phyloP scores from a whole-genome alignment of 306 rosid species.

The Corylus avellana region DNA sequence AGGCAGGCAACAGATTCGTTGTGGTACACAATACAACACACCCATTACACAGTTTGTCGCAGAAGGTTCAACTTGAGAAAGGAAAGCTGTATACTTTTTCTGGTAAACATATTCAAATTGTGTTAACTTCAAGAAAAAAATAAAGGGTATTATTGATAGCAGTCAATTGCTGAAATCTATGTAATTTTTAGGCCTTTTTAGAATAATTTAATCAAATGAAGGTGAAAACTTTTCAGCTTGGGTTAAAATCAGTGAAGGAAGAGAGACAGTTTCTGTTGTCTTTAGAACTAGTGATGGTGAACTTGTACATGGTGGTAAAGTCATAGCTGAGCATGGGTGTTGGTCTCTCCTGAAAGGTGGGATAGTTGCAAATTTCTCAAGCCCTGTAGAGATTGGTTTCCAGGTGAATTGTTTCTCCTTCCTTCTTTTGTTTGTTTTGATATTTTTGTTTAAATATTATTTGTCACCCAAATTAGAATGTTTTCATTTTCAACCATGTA shows the following conservation, averaged over 20 bases:
- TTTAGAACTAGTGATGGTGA: slow-evolving; percentile 40
- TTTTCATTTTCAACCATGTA: slow-evolving; percentile 19
- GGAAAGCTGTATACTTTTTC: slow-evolving; percentile 55
- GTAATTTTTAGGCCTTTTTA: neutral
- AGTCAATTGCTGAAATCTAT: too few species aligned
- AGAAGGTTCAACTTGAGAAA: slow-evolving; percentile 53
- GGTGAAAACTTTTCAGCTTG: slow-evolving; percentile 46
- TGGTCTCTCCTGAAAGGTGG: slow-evolving; percentile 81
- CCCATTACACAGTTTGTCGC: slow-evolving; percentile 56
- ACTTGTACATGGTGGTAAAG: slow-evolving; percentile 45
- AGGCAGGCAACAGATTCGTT: slow-evolving; percentile 63
- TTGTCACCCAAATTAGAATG: neutral
- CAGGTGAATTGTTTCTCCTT: slow-evolving; percentile 42
- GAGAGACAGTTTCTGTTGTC: slow-evolving; percentile 49
- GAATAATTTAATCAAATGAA: neutral
- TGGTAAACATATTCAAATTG: slow-evolving; percentile 38
- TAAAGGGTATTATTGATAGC: too few species aligned
- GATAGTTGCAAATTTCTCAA: slow-evolving; percentile 56
- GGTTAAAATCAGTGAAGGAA: slow-evolving; percentile 72
- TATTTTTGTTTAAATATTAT: neutral
- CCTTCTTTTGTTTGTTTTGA: neutral
- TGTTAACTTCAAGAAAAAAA: too few species aligned
- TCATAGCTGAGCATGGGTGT: slow-evolving; percentile 58
- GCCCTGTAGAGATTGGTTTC: slow-evolving; percentile 50
- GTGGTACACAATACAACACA: slow-evolving; percentile 47